A percentile compares a stretch with the other conserved stretches of the same genome.
These are phyloP conservation scores for Trypanosoma mega DNA, from an alignment of 208 protist species.

Conservation along the genomic window DNA sequence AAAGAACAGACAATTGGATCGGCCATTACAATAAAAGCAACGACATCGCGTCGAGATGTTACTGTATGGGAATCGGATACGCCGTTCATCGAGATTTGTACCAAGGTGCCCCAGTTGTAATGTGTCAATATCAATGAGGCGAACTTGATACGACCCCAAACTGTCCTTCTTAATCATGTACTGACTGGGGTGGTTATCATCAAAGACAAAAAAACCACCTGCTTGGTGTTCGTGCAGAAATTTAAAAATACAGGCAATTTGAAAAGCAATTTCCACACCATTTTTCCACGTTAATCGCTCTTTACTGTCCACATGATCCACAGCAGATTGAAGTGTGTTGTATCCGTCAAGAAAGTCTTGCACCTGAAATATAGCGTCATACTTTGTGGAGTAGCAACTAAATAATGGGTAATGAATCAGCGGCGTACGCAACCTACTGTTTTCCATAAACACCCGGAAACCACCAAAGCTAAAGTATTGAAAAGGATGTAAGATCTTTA, in stretches of 20 bases:
- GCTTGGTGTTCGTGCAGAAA: slow-evolving; percentile 19
- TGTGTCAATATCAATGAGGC: slow-evolving; percentile 29
- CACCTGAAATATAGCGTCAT: slow-evolving; percentile 24
- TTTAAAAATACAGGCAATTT: slow-evolving; percentile 19
- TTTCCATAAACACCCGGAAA: slow-evolving; percentile 13
- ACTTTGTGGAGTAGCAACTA: slow-evolving; percentile 16
- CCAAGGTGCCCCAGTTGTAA: slow-evolving; percentile 3
- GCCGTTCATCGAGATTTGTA: background rate
- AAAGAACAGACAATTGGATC: slow-evolving; percentile 23
- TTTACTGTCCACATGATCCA: background rate
- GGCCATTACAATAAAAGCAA: slow-evolving; percentile 19
- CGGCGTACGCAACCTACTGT: background rate
- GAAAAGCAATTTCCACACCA: slow-evolving; percentile 18
- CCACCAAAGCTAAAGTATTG: slow-evolving; percentile 21
- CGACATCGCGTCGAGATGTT: slow-evolving; percentile 12
- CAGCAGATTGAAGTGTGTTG: background rate
- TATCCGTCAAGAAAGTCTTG: slow-evolving; percentile 6
- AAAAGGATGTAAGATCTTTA: slow-evolving; percentile 15
- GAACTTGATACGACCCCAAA: slow-evolving; percentile 2
- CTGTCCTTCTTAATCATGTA: slow-evolving; percentile 8
- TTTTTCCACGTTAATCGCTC: background rate
- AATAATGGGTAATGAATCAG: slow-evolving; percentile 23
- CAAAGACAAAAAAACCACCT: slow-evolving; percentile 15
- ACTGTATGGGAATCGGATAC: slow-evolving; percentile 7
- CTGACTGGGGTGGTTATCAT: slow-evolving; percentile 20